These are phyloP conservation scores for Porphyra umbilicalis DNA, from an alignment of 31 red algal genomes.

Conservation along the genomic window DNA sequence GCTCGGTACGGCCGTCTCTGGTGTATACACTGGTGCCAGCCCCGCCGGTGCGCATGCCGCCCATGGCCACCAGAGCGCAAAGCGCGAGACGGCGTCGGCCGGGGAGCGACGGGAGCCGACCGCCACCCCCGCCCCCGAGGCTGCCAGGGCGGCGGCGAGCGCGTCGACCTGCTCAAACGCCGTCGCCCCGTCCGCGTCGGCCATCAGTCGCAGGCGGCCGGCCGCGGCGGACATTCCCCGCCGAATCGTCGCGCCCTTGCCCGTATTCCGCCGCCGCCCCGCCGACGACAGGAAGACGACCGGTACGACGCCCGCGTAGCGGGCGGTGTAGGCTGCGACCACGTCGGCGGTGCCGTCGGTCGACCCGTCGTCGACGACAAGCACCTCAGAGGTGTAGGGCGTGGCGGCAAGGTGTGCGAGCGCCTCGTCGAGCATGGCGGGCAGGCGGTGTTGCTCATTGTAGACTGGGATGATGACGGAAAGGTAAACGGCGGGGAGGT, in stretches of 20 bases:
- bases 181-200: constrained; percentile 87
- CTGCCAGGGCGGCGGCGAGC: constrained; percentile 19
- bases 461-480: constrained; percentile 78
- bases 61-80: too few species aligned
- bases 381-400: constrained; percentile 62
- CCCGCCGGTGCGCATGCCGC: too few species aligned
- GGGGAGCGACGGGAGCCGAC: constrained; percentile 39
- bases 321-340: constrained; percentile 17
- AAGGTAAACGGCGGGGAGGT: constrained; percentile 17
- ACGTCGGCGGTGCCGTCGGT: constrained; percentile 47
- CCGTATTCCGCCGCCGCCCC: too few species aligned
- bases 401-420: constrained; percentile 22
- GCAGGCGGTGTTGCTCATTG: constrained; percentile 68
- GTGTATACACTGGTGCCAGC: too few species aligned
- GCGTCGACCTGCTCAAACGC: constrained; percentile 46
- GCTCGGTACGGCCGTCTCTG: too few species aligned
- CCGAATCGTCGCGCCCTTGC: constrained; percentile 75
- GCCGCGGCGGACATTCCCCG: constrained; percentile 43
- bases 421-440: constrained; percentile 73
- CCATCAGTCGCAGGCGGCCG: constrained; percentile 67
- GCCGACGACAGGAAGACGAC: constrained; percentile 24
- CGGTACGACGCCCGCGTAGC: constrained; percentile 20
- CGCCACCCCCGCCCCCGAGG: constrained; percentile 14
- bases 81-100: constrained; percentile 9
- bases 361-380: constrained; percentile 79